Evolutionary conservation across 2,329 filamentous ascomycete species (phyloP).

Genomic region (Sarocladium strictum): DNA sequence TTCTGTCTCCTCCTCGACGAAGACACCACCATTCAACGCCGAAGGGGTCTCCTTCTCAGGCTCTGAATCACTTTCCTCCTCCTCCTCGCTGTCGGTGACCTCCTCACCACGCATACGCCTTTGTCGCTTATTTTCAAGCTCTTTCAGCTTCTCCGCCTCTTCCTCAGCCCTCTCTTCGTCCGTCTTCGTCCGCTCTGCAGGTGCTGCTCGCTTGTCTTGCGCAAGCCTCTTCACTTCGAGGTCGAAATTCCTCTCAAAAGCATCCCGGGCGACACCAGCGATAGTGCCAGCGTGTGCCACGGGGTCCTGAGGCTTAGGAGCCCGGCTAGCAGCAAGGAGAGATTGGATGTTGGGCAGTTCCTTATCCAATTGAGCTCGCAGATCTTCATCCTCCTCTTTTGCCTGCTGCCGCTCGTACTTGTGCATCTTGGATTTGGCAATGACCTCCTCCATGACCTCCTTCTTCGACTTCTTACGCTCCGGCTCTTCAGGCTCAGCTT

Average conservation of each 20-base stretch:
- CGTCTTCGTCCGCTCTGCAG: slow-evolving; percentile 84
- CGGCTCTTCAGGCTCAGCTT: slow-evolving; percentile 58
- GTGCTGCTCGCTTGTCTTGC: slow-evolving; percentile 77
- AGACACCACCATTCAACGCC: slow-evolving; percentile 11
- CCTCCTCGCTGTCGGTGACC: slow-evolving; percentile 61
- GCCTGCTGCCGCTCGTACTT: slow-evolving; percentile 90
- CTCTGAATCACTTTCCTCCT: slow-evolving; percentile 48
- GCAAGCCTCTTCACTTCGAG: slow-evolving; percentile 74
- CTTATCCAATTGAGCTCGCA: slow-evolving; percentile 78
- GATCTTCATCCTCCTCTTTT: slow-evolving; percentile 89
- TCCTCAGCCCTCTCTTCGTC: slow-evolving; percentile 78
- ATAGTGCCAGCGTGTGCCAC: slow-evolving; percentile 22
- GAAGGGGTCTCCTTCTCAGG: slow-evolving; percentile 28
- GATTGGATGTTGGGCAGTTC: slow-evolving; percentile 71
- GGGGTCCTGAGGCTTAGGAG: slow-evolving; percentile 24
- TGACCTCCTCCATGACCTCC: slow-evolving; percentile 96
- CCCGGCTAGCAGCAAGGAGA: slow-evolving; percentile 52
- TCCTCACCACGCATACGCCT: slow-evolving; percentile 83
- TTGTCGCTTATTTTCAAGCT: slow-evolving; percentile 76
- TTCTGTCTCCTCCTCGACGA: slow-evolving; percentile 41
- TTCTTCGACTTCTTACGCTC: slow-evolving; percentile 91
- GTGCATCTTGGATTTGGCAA: slow-evolving; percentile 92
- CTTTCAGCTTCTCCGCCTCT: slow-evolving; percentile 68
- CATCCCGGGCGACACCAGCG: slow-evolving; percentile 55
- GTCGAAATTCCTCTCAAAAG: slow-evolving; percentile 84